phyloP scores from a whole-genome alignment of 371 early-diverging fungal species.

The Syncephalastrum racemosum region DNA sequence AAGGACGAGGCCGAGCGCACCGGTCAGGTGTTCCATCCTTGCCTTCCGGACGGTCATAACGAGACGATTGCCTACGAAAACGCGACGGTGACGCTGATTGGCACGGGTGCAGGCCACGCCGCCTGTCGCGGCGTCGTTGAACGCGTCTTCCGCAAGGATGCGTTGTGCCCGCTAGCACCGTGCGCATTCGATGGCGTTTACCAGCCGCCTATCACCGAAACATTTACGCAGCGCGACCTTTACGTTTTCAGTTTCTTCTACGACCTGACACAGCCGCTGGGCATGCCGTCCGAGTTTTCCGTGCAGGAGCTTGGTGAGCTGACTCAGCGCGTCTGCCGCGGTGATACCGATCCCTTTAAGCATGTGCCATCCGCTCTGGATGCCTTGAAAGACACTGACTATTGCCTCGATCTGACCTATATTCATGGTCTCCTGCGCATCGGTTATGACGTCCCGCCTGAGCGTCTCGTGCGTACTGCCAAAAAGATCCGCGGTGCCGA shows the following conservation, averaged over 20 bases:
- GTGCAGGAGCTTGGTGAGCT: conserved; percentile 64
- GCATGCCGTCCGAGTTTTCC: conserved; percentile 63
- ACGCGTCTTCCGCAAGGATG: conserved; percentile 62
- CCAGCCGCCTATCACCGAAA: conserved; percentile 75
- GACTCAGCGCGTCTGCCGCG: conserved; percentile 64
- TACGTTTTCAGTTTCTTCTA: conserved; percentile 96
- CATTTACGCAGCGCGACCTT: conserved; percentile 76
- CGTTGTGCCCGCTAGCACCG: conserved; percentile 55
- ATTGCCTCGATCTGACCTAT: conserved; percentile 88
- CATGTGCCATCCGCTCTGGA: conserved; percentile 41
- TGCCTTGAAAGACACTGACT: conserved; percentile 59
- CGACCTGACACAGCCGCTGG: conserved; percentile 79
- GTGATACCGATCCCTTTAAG: conserved; percentile 42
- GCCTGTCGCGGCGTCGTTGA: conserved; percentile 57
- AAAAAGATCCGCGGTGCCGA: conserved; percentile 92
- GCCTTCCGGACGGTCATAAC: conserved; percentile 27
- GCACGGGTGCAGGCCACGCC: conserved; percentile 57
- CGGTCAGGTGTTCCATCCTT: conserved; percentile 20
- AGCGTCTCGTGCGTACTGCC: conserved; percentile 72
- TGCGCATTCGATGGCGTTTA: conserved; percentile 94
- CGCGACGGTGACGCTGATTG: conserved; percentile 29
- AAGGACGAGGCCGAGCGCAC: conserved; percentile 22
- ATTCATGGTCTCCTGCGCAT: conserved; percentile 75
- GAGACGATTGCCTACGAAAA: conserved; percentile 21
- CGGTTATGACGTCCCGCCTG: conserved; percentile 83